Percentiles rank a stretch among this genome's conserved stretches.
phyloP scores from a whole-genome alignment of 2,329 filamentous ascomycete species.

The Penicillium sp. region DNA sequence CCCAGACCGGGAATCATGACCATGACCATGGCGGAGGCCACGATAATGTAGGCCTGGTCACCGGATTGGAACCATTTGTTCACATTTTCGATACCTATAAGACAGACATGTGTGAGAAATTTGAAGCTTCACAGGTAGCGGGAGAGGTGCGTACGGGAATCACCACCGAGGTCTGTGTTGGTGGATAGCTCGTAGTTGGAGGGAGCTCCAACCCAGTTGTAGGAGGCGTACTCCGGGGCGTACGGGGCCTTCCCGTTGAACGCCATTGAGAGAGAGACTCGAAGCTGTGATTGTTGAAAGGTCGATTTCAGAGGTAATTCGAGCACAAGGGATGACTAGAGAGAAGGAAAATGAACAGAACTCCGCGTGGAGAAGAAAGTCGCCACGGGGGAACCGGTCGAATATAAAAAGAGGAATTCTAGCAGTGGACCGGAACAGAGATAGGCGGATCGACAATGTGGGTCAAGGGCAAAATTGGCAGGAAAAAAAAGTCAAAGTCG shows the following conservation, averaged over 20 bases:
- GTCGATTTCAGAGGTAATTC: not conserved
- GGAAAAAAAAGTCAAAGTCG: constrained; percentile 7
- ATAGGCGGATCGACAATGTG: constrained; percentile 25
- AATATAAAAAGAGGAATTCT: constrained; percentile 26
- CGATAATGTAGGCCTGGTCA: constrained; percentile 90
- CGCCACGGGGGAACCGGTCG: constrained; percentile 19
- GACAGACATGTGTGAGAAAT: constrained; percentile 12
- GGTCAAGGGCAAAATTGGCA: constrained; percentile 7
- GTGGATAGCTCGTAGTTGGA: constrained; percentile 48
- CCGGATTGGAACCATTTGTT: constrained; percentile 95
- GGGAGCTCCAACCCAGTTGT: constrained; percentile 51
- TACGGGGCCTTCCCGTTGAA: constrained; percentile 33
- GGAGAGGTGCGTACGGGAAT: constrained; percentile 66
- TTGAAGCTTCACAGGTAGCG: not conserved
- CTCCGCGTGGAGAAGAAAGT: constrained; percentile 17
- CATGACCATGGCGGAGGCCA: constrained; percentile 88
- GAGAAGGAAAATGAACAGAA: constrained; percentile 5
- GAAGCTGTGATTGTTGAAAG: constrained; percentile 1
- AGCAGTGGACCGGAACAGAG: constrained; percentile 5
- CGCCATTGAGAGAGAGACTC: constrained; percentile 25
- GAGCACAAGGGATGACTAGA: constrained; percentile 2
- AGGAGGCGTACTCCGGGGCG: constrained; percentile 49
- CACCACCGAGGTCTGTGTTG: constrained; percentile 66
- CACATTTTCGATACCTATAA: constrained; percentile 74
- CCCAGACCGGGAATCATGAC: constrained; percentile 96